phyloP scores from a whole-genome alignment of 139 green algal genomes.

The Marvania coccoides region DNA sequence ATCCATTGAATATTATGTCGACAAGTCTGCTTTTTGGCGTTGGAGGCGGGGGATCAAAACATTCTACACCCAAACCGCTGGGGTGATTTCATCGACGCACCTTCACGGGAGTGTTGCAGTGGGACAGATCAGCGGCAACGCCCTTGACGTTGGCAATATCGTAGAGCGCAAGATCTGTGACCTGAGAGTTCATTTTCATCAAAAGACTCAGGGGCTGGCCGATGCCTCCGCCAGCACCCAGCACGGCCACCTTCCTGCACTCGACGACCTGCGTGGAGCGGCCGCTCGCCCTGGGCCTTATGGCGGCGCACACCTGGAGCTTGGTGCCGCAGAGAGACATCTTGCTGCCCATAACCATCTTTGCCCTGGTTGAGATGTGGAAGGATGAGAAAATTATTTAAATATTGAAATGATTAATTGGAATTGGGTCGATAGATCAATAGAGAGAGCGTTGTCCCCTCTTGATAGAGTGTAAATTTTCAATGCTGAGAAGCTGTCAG shows the following conservation, averaged over 20 bases:
- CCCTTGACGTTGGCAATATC: constrained; percentile 83
- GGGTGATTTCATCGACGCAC: too few species aligned
- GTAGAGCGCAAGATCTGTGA: constrained; percentile 79
- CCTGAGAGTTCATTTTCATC: constrained; percentile 70
- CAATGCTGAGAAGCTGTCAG: too few species aligned
- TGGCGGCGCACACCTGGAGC: constrained; percentile 9
- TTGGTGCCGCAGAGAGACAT: background rate
- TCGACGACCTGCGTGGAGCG: background rate
- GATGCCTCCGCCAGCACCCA: constrained; percentile 94
- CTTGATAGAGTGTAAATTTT: too few species aligned
- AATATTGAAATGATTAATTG: too few species aligned
- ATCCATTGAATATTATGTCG: background rate
- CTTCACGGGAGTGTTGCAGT: constrained; percentile 81
- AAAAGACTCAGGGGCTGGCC: constrained; percentile 92
- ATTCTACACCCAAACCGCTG: too few species aligned
- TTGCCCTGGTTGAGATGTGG: too few species aligned
- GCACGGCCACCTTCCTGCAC: constrained; percentile 83
- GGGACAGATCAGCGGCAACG: constrained; percentile 87
- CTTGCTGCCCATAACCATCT: too few species aligned
- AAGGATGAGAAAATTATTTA: too few species aligned
- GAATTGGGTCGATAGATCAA: too few species aligned
- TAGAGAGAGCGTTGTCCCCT: too few species aligned
- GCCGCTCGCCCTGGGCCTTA: background rate
- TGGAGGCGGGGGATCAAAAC: too few species aligned
- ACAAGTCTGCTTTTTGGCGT: background rate